Evolutionary conservation across 2,329 filamentous ascomycete species (phyloP), one percentile per base, ranked within the genome.

Genomic region (Taxawa tesnikishii): DNA sequence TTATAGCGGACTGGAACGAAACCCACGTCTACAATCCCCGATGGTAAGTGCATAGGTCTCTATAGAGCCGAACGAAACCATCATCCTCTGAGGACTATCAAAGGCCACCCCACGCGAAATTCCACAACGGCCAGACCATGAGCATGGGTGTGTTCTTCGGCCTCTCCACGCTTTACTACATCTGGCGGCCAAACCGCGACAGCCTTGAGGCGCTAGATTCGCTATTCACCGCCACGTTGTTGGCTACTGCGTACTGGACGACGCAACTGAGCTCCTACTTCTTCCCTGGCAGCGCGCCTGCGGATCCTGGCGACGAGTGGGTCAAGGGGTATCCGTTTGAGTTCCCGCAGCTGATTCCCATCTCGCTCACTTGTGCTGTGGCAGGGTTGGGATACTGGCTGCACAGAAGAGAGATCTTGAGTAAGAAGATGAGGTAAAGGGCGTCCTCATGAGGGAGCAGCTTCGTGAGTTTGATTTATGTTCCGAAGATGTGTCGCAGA

Each of bases 121-220:
- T 67, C 50, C 64, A 69, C 50, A 68, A 67, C 40, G 63, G 61
- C 4, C 66, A 69, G 44, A 68, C 64, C 6, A 67, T 69, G 63
- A 55, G 54, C 2, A 55, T 63, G 29, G 62, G 62, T 1, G 41
- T 63, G 0, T 34, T 53, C 8, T 51, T 65, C 7, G 55, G 56
- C n/a, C 31, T 55, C 4, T 33, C 49, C 2, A 58, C 53, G 6
- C 35, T 59, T 0, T 65, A 58, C 40, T 59, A 54, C 32, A 42
- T 50, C 4, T 57, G 43, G 36, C 43, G 47, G 14, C 42, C 41
- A 16, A 39, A 32, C 17, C 17, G 31, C 12, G 34, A 10, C 15
- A 8, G 8, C 1, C 21, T 12, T 3, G 34, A 28, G 21, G 34
- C 25, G 5, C 40, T 23, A 28, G 41, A 40, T 32, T 46, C 37